A percentile compares a stretch with the other conserved stretches of the same genome.
phyloP scores from a whole-genome alignment of 2,329 filamentous ascomycete genomes.

The Fusarium nurragi region DNA sequence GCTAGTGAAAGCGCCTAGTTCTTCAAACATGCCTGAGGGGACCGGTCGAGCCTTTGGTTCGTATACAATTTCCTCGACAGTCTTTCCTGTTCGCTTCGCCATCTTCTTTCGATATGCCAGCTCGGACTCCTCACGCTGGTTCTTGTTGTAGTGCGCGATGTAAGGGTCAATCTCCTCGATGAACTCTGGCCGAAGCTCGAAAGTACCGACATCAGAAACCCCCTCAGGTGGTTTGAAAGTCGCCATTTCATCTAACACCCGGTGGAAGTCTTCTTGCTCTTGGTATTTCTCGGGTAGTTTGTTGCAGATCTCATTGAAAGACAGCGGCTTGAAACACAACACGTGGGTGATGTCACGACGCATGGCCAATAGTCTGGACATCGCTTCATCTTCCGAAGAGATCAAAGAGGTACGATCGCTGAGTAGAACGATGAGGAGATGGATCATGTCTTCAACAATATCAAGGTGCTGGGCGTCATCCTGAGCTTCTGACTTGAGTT shows the following conservation, averaged over 20 bases:
- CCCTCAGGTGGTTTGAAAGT: constrained; percentile 91
- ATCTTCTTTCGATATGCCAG: constrained; percentile 86
- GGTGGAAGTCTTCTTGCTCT: constrained; percentile 88
- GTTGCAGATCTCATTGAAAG: constrained; percentile 88
- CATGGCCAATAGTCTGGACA: constrained; percentile 75
- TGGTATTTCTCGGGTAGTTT: constrained; percentile 90
- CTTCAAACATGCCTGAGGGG: constrained; percentile 77
- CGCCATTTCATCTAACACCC: constrained; percentile 86
- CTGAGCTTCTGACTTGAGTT: constrained; percentile 74
- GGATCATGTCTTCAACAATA: constrained; percentile 94
- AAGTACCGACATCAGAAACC: constrained; percentile 90
- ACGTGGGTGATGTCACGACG: constrained; percentile 92
- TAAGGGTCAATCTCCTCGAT: constrained; percentile 94
- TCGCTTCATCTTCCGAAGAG: constrained; percentile 70
- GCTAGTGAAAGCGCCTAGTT: constrained; percentile 80
- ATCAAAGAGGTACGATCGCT: constrained; percentile 87
- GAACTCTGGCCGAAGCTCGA: constrained; percentile 87
- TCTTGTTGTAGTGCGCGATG: constrained; percentile 94
- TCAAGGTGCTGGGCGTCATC: constrained; percentile 92
- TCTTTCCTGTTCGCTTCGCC: constrained; percentile 86
- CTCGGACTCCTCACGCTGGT: constrained; percentile 95
- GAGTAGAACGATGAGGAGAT: constrained; percentile 88
- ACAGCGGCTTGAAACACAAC: constrained; percentile 94
- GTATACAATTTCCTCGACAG: constrained; percentile 84
- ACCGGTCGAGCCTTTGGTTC: constrained; percentile 86